Evolutionary conservation across 2,329 filamentous ascomycete genomes (phyloP).

Genomic region (Penicillium sp.): DNA sequence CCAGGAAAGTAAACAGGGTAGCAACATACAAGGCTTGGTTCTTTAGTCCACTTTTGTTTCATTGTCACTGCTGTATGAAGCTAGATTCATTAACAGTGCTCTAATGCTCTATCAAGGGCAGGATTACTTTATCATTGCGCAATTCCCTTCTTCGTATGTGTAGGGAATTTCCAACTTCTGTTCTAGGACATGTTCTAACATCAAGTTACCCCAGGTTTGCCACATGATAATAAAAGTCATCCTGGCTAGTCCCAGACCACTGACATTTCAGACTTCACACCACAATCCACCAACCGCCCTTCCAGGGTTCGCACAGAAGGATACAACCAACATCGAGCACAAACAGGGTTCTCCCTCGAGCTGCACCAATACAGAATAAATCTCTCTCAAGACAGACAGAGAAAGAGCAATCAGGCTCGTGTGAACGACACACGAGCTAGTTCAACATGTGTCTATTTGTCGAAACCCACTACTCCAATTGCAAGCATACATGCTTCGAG

Average conservation of each 20-base stretch:
- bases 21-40: background rate
- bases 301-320: background rate
- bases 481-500: slow-evolving; percentile 23
- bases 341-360: background rate
- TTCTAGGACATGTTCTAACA: background rate
- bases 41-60: background rate
- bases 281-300: background rate
- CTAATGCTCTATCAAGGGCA: background rate
- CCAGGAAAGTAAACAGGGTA: background rate
- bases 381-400: background rate
- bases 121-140: background rate
- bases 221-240: background rate
- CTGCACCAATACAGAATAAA: background rate
- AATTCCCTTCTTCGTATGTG: background rate
- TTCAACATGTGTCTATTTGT: slow-evolving; percentile 29
- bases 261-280: background rate
- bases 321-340: background rate
- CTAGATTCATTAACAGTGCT: background rate
- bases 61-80: background rate
- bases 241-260: background rate
- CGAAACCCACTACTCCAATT: slow-evolving; percentile 19
- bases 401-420: background rate
- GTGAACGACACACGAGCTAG: background rate
- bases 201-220: background rate
- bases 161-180: background rate